Evolutionary conservation across 176 grass and related monocot species (phyloP).

Genomic region (Melocanna baccifera): DNA sequence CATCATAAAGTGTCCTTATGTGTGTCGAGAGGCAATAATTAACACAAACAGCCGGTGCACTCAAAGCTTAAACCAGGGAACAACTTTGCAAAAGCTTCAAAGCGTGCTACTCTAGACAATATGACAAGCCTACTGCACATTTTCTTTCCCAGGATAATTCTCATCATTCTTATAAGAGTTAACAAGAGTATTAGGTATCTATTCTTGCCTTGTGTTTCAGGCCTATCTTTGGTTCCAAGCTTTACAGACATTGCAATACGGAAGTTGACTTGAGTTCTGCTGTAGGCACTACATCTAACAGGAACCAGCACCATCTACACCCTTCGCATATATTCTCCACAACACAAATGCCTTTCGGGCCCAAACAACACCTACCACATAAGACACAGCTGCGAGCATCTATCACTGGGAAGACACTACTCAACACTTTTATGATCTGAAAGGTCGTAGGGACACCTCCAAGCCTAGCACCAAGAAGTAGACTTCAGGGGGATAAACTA

Average conservation of each 20-base stretch:
- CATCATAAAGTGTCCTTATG: neutral
- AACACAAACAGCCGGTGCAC: constrained; percentile 9
- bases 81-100: constrained; percentile 4
- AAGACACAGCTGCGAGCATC: constrained; percentile 31
- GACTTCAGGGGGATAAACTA: constrained; percentile 11
- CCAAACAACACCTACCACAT: constrained; percentile 9
- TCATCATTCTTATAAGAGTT: constrained; percentile 12
- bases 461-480: constrained; percentile 13
- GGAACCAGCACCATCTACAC: neutral
- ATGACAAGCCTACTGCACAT: constrained; percentile 13
- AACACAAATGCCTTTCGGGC: constrained; percentile 1
- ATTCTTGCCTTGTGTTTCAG: constrained; percentile 35
- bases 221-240: neutral
- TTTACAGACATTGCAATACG: constrained; percentile 3
- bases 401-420: neutral
- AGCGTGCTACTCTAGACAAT: constrained; percentile 1
- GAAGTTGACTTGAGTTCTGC: neutral
- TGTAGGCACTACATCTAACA: neutral
- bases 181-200: constrained; percentile 26
- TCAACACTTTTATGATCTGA: neutral
- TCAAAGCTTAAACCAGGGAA: constrained; percentile 9
- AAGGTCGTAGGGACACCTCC: constrained; percentile 7
- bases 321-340: constrained; percentile 36
- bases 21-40: neutral
- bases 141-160: neutral